Base-by-base conservation (phyloP, 106 monocot genomes). In the Acorus calamus region DNA sequence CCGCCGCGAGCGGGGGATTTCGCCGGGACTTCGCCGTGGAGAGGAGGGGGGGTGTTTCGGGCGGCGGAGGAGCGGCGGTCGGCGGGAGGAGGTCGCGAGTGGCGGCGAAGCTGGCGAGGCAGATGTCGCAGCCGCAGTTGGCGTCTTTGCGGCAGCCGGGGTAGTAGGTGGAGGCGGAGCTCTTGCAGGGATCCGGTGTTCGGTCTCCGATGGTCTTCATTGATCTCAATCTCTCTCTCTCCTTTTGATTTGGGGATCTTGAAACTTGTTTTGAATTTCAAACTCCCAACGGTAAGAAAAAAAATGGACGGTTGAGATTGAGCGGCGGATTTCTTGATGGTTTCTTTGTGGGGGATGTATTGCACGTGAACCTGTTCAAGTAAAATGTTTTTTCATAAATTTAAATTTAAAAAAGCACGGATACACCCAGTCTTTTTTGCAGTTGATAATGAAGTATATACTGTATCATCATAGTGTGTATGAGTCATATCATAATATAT, bases 71-170 rank as follows among this genome's bases (percentile, higher is more conserved):
- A 12, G 79, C 52, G 11, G 57, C 9, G 42, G 74, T 53, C 44
- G 74, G 61, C 53, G 81, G 79, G 63, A 91, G 11, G 68, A 94
- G 86, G 71, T 94, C 94, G 11, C 57, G 77, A 44, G 94, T 94
- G 57, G 86, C 89, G 52, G 80, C 28, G 74, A 94, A 84, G 86
- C 94, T 94, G 0, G 83, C 89, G 2, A 86, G 52, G 81, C 94
- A 94, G 67, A 94, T 89, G 14, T 84, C 79, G 75, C 89, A 94
- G 61, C 70, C 74, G 42, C 66, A 59, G 3, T 10, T 14, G 5
- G 6, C 53, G 60, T 52, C n/a, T 51, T 14, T 61, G 52, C n/a
- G 11, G 49, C 61, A 8, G 62, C 63, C 7, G 11, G 52, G 11
- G 79, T 6, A 43, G 60, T 49, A 28, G 28, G 28, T 28, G 28